Evolutionary conservation across 2,329 filamentous ascomycete species (phyloP).

Genomic region (Phialophora tarda): DNA sequence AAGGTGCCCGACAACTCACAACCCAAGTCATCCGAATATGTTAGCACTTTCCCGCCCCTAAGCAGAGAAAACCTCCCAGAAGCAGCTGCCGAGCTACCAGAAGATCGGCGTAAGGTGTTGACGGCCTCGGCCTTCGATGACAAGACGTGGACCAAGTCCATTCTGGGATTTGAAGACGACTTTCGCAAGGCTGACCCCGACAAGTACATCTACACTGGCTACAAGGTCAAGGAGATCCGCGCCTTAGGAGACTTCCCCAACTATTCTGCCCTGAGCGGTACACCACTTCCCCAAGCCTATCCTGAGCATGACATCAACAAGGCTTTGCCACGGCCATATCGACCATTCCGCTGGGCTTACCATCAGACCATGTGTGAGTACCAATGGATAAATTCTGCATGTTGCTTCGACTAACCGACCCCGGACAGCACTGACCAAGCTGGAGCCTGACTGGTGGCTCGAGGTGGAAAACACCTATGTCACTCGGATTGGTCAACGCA

Average conservation of each 20-base stretch:
- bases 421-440: slow-evolving; percentile 70
- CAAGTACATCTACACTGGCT: slow-evolving; percentile 69
- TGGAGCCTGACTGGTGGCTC: slow-evolving; percentile 87
- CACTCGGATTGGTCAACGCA: slow-evolving; percentile 70
- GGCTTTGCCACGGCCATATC: slow-evolving; percentile 74
- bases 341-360: slow-evolving; percentile 82
- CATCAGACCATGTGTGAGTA: slow-evolving; percentile 88
- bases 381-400: background rate
- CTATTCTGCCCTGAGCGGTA: slow-evolving; percentile 75
- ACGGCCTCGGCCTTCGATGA: slow-evolving; percentile 40
- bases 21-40: slow-evolving; percentile 48
- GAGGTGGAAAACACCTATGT: slow-evolving; percentile 79
- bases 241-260: slow-evolving; percentile 78
- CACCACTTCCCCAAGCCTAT: slow-evolving; percentile 71
- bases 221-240: slow-evolving; percentile 72
- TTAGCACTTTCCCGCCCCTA: slow-evolving; percentile 59
- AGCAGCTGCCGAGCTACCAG: slow-evolving; percentile 37
- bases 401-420: slow-evolving; percentile 4
- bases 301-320: slow-evolving; percentile 69
- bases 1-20: slow-evolving; percentile 45
- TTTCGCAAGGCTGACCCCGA: slow-evolving; percentile 46
- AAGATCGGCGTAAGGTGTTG: slow-evolving; percentile 33
- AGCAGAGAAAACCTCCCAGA: slow-evolving; percentile 55
- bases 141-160: slow-evolving; percentile 43
- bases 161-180: slow-evolving; percentile 51